Evolutionary conservation across 768 basidiomycete genomes (phyloP), one percentile per base, ranked within the genome.

Genomic region (Termitomyces sp.): DNA sequence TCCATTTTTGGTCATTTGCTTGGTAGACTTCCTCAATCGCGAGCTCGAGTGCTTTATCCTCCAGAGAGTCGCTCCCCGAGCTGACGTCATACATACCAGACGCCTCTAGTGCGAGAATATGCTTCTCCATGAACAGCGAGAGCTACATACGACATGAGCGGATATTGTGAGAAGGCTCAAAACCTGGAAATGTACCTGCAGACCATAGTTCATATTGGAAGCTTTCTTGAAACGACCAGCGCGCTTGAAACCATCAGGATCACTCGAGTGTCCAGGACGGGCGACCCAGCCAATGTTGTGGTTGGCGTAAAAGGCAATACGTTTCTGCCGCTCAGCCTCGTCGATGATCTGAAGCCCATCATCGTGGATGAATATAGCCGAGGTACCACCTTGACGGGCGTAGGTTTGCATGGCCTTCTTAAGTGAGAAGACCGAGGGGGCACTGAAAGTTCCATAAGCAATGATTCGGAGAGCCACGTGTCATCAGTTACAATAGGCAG

Each of bases 181-280:
- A 1, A 18, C 26, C 7, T 32, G 6, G n/a, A 1, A 20, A 50
- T 70, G 63, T 60, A 79, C 76, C 59, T 75, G 71, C 16, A 81
- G 76, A 0, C 87, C 90, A 65, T 86, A 91, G 68, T 93, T 95
- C 89, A 95, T 91, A 71, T 95, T 95, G 3, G 84, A 86, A 1
- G 90, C 90, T 71, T 95, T 95, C 79, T 95, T 93, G 83, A 95
- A 95, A 16, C 91, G 83, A 42, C 92, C 93, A 32, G 89, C 89
- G 48, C 92, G 88, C 59, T 88, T 81, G 76, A 83, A 91, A 1
- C 88, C 90, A 67, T 85, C 84, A 18, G 82, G 72, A 2, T 73
- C 70, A 62, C 73, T 73, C 40, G 81, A 81, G 69, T 93, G 91
- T 56, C 79, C 78, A 1, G 92, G 91, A 43, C 92, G 85, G 26